Evolutionary conservation across 129 eudicot genomes (phyloP).

Genomic region (Flaveria brownii): DNA sequence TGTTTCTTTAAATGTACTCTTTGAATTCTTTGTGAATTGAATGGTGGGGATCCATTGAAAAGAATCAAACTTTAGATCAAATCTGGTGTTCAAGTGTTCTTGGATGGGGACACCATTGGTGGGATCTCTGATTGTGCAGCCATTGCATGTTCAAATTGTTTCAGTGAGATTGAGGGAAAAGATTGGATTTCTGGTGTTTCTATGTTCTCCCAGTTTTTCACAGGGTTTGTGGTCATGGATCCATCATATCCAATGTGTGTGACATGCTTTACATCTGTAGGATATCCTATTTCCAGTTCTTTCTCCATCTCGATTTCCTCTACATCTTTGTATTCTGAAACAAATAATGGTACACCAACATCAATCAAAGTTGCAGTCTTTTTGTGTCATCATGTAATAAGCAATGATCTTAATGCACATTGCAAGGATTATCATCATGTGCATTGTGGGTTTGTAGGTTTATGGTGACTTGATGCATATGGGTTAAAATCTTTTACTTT

Average conservation of each 20-base stretch:
- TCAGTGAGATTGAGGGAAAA: slow-evolving; percentile 61
- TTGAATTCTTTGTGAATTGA: too few species aligned
- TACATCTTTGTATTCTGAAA: slow-evolving; percentile 50
- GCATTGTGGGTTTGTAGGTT: too few species aligned
- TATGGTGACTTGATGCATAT: neutral
- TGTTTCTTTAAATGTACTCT: neutral
- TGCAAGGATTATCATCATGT: neutral
- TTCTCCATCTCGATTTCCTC: slow-evolving; percentile 38
- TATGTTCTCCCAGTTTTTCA: slow-evolving; percentile 51
- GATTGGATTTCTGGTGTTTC: slow-evolving; percentile 50
- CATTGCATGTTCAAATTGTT: slow-evolving; percentile 79
- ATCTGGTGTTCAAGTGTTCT: neutral
- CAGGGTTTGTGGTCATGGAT: slow-evolving; percentile 52
- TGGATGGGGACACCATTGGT: slow-evolving; percentile 5
- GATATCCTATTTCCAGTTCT: slow-evolving; percentile 85
- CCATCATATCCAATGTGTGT: slow-evolving; percentile 93
- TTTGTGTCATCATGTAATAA: too few species aligned
- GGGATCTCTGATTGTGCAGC: slow-evolving; percentile 49
- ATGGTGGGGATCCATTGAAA: slow-evolving; percentile 14
- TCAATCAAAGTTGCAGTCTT: neutral
- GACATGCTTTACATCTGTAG: slow-evolving; percentile 90
- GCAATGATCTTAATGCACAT: neutral
- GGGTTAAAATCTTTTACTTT: neutral
- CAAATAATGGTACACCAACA: neutral
- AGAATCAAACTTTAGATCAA: neutral